Base-by-base conservation (phyloP, 441 rosid species). In the Aquilaria agallochum region DNA sequence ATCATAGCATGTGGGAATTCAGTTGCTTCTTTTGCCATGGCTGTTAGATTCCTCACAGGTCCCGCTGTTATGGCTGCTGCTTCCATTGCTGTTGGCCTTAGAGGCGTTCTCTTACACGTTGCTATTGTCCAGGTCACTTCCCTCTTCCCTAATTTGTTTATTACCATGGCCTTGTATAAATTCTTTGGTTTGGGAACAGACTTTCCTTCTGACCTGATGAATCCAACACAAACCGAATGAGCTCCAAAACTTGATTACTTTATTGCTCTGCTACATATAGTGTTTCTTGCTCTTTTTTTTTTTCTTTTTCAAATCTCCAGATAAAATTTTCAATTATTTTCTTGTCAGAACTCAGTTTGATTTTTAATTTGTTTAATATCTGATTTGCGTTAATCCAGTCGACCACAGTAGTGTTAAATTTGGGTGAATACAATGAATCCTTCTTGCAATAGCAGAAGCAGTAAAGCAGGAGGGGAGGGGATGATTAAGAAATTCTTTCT, bases 11-110 rank as follows among this genome's bases (percentile, higher is more conserved):
- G 99, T 73, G 99, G 99, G 53, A 94, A 94, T 74, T 80, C 88
- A 55, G 61, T 79, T 31, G 99, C 99, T 69, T 72, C 86, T 71
- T 87, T 94, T 70, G 78, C 99, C 0, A 88, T 89, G 88, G 88
- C 73, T 9, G 88, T 94, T 75, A 89, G 99, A 82, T 95, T 95
- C 89, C 74, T 95, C 70, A 71, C 84, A 56, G 99, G 99, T 33
- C 99, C 97, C 63, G 97, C 96, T 62, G 90, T 91, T 64, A 94
- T 94, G 99, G 80, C 86, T 11, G 96, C 92, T 31, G 99, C 97
- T 77, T 94, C 99, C 58, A 78, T 84, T 63, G 84, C 79, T 67
- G 90, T 94, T 62, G 99, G 99, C 46, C 90, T 94, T 64, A 83
- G 77, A 62, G 99, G 96, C 11, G 80, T 71, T 36, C 97, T 94